Evolutionary conservation across 176 grass and related monocot species (phyloP), one percentile per base, ranked within the genome.

Genomic region (Bonia amplexicaulis): DNA sequence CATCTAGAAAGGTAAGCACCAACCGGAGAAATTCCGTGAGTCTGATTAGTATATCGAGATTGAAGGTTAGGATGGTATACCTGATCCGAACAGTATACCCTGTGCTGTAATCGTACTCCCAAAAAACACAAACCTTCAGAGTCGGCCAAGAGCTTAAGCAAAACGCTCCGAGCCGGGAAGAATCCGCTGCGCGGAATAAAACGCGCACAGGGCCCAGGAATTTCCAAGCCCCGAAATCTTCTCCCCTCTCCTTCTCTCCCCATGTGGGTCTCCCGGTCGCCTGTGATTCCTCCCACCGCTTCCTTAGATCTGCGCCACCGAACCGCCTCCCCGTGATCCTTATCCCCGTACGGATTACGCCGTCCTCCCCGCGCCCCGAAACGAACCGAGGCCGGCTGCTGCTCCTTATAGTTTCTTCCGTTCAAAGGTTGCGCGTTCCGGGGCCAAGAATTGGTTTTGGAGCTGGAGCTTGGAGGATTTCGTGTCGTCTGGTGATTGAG

Each of bases 221-320:
- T 87, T 75, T 73, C 69, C 70, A 84, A 68, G 69, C 69, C 85
- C 26, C 35, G 88, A 53, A 81, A 76, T 77, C 59, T 69, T 19
- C 63, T 59, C n/a, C 69, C 76, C 53, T 11, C 7, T 42, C 42
- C 29, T 9, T 31, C 78, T 33, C 53, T 45, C 66, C 27, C 61
- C 41, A 46, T 5, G 78, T 52, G 72, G 55, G 84, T 52, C 67
- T 63, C 67, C 35, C 57, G 40, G 7, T 48, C 25, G n/a, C 42
- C 80, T 76, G 37, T 49, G 88, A 66, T 86, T 78, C 37, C 57
- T 76, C 35, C 73, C 57, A 15, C 42, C 81, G 57, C 84, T 65
- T 78, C 57, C 73, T 83, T 81, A 90, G 76, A 91, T 91, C 89
- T 91, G 80, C n/a, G 49, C 40, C 40, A 6, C 83, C 73, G 48